Evolutionary conservation across 2,329 filamentous ascomycete genomes (phyloP).

Genomic region (Epichloe hybrida): DNA sequence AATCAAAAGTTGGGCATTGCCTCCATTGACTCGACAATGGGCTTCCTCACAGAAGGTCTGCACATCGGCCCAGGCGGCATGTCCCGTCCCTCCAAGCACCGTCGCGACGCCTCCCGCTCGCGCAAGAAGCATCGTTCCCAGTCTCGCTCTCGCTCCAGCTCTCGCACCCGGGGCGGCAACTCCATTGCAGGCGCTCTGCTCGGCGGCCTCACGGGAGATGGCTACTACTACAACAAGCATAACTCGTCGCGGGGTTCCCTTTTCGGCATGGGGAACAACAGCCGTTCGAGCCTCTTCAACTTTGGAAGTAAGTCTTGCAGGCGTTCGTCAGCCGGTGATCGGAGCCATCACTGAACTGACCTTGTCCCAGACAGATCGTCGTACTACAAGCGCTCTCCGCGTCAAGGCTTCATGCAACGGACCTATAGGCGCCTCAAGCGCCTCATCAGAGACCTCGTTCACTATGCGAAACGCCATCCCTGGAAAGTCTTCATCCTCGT

Average conservation of each 20-base stretch:
- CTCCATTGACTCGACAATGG: conserved; percentile 10
- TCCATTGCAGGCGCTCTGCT: conserved; percentile 22
- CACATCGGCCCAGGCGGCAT: conserved; percentile 12
- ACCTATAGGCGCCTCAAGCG: conserved; percentile 64
- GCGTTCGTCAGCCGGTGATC: no score
- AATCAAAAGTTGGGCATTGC: no score
- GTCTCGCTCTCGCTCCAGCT: conserved; percentile 25
- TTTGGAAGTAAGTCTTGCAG: conserved; percentile 12
- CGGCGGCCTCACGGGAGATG: conserved; percentile 14
- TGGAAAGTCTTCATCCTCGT: conserved; percentile 79
- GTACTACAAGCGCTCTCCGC: conserved; percentile 71
- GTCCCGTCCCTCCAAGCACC: conserved; percentile 14
- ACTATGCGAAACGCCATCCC: conserved; percentile 72
- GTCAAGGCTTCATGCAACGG: conserved; percentile 62
- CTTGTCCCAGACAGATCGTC: conserved; percentile 34
- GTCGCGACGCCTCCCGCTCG: conserved; percentile 16
- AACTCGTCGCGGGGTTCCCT: conserved; percentile 31
- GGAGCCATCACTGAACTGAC: background rate
- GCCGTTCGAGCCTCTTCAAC: conserved; percentile 33
- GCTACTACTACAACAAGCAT: conserved; percentile 25
- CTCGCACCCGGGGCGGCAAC: conserved; percentile 18
- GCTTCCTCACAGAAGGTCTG: conserved; percentile 20
- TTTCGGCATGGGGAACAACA: conserved; percentile 31
- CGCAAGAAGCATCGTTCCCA: conserved; percentile 20
- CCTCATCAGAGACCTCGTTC: conserved; percentile 65